phyloP scores from a whole-genome alignment of 2,329 filamentous ascomycete species.

The Neocatenulostroma microsporum region DNA sequence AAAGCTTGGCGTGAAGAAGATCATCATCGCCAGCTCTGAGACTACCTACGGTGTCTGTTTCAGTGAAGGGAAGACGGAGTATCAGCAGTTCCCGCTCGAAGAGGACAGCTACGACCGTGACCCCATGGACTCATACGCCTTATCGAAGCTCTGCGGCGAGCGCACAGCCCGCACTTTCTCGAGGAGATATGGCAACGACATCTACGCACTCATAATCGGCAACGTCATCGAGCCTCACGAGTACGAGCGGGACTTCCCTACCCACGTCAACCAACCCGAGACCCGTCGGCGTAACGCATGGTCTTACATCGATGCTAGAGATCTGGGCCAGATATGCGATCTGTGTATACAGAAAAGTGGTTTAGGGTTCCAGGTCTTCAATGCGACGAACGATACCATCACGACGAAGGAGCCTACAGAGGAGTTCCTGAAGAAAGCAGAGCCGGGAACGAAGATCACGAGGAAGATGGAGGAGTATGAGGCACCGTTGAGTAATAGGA shows the following conservation, averaged over 20 bases:
- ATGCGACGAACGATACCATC: constrained; percentile 56
- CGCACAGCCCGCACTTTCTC: constrained; percentile 51
- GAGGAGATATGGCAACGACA: constrained; percentile 48
- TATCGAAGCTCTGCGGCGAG: constrained; percentile 54
- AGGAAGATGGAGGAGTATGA: constrained; percentile 52
- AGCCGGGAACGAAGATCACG: constrained; percentile 45
- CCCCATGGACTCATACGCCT: constrained; percentile 55
- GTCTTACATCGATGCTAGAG: constrained; percentile 56
- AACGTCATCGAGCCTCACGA: constrained; percentile 56
- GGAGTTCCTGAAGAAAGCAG: constrained; percentile 45
- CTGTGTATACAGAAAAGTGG: constrained; percentile 46
- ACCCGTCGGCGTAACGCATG: constrained; percentile 52
- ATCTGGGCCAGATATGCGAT: constrained; percentile 55
- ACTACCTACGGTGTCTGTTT: constrained; percentile 57
- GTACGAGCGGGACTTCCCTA: constrained; percentile 48
- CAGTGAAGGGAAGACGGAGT: constrained; percentile 51
- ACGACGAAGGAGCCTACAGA: constrained; percentile 47
- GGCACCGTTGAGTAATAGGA: constrained; percentile 53
- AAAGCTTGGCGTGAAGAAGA: constrained; percentile 54
- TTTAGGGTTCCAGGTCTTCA: constrained; percentile 57
- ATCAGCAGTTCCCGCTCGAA: constrained; percentile 50
- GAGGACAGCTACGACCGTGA: constrained; percentile 54
- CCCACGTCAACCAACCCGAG: constrained; percentile 44
- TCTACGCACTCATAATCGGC: constrained; percentile 55
- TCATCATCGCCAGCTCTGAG: constrained; percentile 53